Evolutionary conservation across 495 filamentous ascomycete species (phyloP).

Genomic region (Penicillium dipodomyicola): DNA sequence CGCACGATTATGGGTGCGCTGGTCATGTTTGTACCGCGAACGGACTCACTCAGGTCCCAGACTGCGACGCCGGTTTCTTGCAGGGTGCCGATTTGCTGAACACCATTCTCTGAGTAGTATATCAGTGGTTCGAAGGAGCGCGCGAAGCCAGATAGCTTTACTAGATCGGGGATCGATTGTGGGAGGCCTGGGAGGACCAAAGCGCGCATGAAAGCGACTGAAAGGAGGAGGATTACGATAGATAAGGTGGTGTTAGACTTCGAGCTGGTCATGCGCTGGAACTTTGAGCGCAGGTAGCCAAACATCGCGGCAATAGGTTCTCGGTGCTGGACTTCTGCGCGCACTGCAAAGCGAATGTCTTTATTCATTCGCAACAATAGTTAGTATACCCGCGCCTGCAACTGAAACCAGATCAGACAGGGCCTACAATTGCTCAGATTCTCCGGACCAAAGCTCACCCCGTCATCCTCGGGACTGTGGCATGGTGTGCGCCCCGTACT

Average conservation of each 20-base stretch:
- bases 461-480: constrained; percentile 32
- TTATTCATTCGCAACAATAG: constrained; percentile 24
- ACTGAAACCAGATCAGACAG: constrained; percentile 26
- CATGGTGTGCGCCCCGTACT: constrained; percentile 19
- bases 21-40: constrained; percentile 85
- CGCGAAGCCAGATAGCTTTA: constrained; percentile 84
- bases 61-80: constrained; percentile 88
- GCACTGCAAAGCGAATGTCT: constrained; percentile 85
- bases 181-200: constrained; percentile 64
- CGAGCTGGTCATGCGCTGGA: constrained; percentile 53
- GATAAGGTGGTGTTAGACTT: constrained; percentile 66
- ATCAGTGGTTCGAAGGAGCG: constrained; percentile 88
- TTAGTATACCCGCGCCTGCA: constrained; percentile 40
- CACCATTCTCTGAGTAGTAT: constrained; percentile 85
- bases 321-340: constrained; percentile 83
- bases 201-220: constrained; percentile 58
- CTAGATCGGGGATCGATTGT: constrained; percentile 76
- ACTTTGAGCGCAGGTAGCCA: constrained; percentile 55
- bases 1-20: constrained; percentile 79
- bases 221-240: constrained; percentile 54
- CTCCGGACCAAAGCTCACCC: constrained; percentile 35
- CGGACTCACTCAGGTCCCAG: constrained; percentile 86
- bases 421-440: constrained; percentile 57
- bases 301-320: constrained; percentile 79
- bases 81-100: constrained; percentile 76